Evolutionary conservation across 495 filamentous ascomycete genomes (phyloP).

Genomic region (Parachaetomium inaequale): DNA sequence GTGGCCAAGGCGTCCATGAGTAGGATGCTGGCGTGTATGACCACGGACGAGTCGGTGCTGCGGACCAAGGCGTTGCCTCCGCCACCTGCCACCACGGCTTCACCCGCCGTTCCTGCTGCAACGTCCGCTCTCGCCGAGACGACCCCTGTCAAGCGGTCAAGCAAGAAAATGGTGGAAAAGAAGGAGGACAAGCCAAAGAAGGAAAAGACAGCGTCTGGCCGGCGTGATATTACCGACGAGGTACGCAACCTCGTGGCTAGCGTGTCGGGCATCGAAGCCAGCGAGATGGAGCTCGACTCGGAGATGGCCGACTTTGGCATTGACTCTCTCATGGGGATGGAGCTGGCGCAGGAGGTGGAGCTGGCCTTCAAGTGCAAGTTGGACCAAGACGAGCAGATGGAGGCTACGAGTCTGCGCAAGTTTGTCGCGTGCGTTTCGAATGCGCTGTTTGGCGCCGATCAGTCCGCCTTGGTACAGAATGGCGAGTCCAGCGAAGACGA

Average conservation of each 20-base stretch:
- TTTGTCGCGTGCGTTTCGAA: conserved; percentile 5
- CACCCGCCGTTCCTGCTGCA: neutral
- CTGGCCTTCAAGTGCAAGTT: conserved; percentile 41
- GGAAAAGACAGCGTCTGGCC: neutral
- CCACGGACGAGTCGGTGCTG: conserved; percentile 23
- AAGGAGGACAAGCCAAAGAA: neutral
- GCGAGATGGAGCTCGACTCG: conserved; percentile 39
- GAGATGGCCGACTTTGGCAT: conserved; percentile 50
- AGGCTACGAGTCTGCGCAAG: conserved; percentile 28
- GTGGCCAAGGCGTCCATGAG: conserved; percentile 44
- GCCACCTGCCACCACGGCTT: neutral
- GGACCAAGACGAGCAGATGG: conserved; percentile 35
- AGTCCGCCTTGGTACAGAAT: neutral
- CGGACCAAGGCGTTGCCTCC: neutral
- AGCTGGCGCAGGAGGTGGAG: conserved; percentile 52
- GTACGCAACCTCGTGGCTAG: conserved; percentile 33
- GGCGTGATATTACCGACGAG: conserved; percentile 24
- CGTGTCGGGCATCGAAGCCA: conserved; percentile 43
- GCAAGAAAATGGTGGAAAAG: neutral
- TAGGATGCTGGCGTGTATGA: neutral
- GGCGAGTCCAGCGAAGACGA: neutral
- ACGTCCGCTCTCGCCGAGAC: neutral
- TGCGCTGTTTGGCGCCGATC: neutral
- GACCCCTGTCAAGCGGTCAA: neutral
- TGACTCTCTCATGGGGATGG: conserved; percentile 56